A percentile compares a stretch with the other conserved stretches of the same genome.
Evolutionary conservation across 208 protist genomes (phyloP).

Genomic region (Leishmania mexicana): DNA sequence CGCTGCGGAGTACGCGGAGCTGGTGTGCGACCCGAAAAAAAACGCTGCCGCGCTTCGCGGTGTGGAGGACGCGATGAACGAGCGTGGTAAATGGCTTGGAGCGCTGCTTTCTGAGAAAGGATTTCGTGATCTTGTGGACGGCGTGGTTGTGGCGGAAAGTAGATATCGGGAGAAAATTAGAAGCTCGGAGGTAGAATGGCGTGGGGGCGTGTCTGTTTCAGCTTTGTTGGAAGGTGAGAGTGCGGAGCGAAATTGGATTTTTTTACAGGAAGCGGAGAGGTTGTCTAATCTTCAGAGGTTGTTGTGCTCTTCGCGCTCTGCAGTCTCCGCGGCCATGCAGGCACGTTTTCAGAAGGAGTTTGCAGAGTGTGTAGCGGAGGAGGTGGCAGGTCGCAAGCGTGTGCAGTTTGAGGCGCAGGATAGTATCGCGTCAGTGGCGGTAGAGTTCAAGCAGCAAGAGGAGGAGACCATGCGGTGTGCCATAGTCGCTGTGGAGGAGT

Average conservation of each 20-base stretch:
- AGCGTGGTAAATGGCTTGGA: neutral
- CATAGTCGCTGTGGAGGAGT: neutral
- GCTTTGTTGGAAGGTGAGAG: neutral
- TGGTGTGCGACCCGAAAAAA: neutral
- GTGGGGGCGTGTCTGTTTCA: too few relatives aligned
- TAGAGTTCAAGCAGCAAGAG: neutral
- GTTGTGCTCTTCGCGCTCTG: neutral
- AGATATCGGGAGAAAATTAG: rapidly evolving
- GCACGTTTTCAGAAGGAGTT: neutral
- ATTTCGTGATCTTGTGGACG: neutral
- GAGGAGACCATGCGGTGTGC: neutral
- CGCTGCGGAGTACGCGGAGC: neutral
- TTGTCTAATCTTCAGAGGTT: neutral
- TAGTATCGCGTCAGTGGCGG: neutral
- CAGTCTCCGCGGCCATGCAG: neutral
- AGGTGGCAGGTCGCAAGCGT: neutral
- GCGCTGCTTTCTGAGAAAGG: neutral
- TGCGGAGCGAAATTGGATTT: neutral
- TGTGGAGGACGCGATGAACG: neutral
- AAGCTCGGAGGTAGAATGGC: too few relatives aligned
- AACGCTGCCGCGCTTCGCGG: neutral
- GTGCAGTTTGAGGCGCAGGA: neutral
- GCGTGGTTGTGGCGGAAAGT: too few relatives aligned
- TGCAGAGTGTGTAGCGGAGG: neutral
- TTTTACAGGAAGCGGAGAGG: neutral